Base-by-base conservation (phyloP, 2,329 filamentous ascomycete genomes). In the Paecilomyces sp. region DNA sequence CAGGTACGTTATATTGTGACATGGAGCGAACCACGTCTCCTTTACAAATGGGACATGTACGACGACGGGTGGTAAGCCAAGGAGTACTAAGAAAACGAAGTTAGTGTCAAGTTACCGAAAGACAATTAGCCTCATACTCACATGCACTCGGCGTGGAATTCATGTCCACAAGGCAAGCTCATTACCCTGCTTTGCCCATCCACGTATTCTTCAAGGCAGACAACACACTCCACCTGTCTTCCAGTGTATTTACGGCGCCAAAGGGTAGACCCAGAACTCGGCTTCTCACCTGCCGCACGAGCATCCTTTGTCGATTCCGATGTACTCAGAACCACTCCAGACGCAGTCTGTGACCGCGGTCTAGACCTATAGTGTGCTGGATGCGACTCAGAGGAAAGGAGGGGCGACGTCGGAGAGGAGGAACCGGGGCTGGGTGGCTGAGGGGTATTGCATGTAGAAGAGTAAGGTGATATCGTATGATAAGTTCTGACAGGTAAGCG, bases 71-170 rank as follows among this genome's bases (percentile, higher is more conserved):
- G 0, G 93, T 97, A 57, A 99, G 81, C 94, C 94, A 99, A 1
- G 94, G 94, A 3, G 94, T 97, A 71, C 92, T 96, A 64, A 28
- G 34, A 18, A 41, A 24, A 36, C 12, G 30, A 47, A 24, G 66
- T 62, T 70, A 69, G 68, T 60, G 64, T 64, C 6, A 41, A 57
- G 6, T 51, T 24, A 24, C 28, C 28, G n/a, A 28, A 34, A 52
- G 22, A 54, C 24, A 54, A 58, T 50, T 36, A 54, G 56, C 55
- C 18, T 15, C 24, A 13, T 52, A 89, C 92, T 88, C 79, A 96
- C 92, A 99, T 97, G 92, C 94, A 99, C 72, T 96, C 92, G 30
- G 83, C 93, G 74, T 99, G 94, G 75, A 97, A 99, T 70, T 99
- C 94, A 73, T 99, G 94, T 36, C 94, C 94, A 76, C 94, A 99